phyloP scores from a whole-genome alignment of 2,329 filamentous ascomycete genomes.

The Arthroderma sp. region DNA sequence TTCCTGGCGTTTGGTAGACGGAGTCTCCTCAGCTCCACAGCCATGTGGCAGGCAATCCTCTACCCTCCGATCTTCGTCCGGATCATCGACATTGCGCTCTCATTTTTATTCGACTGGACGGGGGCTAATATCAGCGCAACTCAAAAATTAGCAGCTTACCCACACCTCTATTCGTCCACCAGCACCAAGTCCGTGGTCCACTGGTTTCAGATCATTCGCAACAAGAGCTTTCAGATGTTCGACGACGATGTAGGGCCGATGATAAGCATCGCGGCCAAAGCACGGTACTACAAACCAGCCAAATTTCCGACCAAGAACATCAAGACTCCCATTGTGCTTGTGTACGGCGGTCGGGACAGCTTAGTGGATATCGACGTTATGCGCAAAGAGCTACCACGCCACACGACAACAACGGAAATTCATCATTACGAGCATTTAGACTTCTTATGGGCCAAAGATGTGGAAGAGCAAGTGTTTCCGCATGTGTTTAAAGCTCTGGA shows the following conservation, averaged over 20 bases:
- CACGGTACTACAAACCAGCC: constrained; percentile 86
- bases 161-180: constrained; percentile 91
- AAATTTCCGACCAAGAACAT: constrained; percentile 96
- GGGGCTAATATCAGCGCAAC: constrained; percentile 68
- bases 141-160: constrained; percentile 90
- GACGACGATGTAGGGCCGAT: constrained; percentile 83
- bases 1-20: constrained; percentile 87
- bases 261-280: constrained; percentile 51
- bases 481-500: constrained; percentile 85
- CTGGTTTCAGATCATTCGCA: constrained; percentile 99
- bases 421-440: constrained; percentile 93
- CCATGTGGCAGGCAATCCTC: constrained; percentile 93
- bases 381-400: constrained; percentile 71
- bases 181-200: constrained; percentile 95
- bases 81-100: constrained; percentile 67
- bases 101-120: constrained; percentile 81
- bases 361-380: constrained; percentile 88
- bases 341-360: constrained; percentile 89
- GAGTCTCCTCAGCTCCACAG: constrained; percentile 81
- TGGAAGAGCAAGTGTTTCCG: constrained; percentile 71
- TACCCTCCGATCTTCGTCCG: constrained; percentile 90
- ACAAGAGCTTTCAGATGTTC: constrained; percentile 94
- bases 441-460: constrained; percentile 85
- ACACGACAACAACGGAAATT: constrained; percentile 76
- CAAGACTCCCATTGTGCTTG: constrained; percentile 81